Evolutionary conservation across 2,329 filamentous ascomycete species (phyloP).

Genomic region (Cadophora sp.): DNA sequence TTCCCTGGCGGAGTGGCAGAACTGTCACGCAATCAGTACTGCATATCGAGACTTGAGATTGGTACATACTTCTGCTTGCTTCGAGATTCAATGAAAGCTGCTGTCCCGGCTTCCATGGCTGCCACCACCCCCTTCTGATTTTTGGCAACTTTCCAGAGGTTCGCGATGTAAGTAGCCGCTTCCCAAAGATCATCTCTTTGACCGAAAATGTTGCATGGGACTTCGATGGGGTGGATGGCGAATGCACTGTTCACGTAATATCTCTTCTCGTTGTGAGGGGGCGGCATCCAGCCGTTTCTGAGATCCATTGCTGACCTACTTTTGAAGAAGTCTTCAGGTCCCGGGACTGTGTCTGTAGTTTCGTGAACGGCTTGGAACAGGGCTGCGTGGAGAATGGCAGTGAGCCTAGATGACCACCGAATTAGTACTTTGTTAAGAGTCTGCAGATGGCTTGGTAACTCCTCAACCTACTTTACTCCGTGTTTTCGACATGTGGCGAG

Average conservation of each 20-base stretch:
- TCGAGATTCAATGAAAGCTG: constrained; percentile 21
- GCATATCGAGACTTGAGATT: background rate
- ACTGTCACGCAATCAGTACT: background rate
- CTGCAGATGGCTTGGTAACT: background rate
- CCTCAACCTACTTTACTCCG: constrained; percentile 18
- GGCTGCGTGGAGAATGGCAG: constrained; percentile 24
- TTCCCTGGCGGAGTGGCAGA: background rate
- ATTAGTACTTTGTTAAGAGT: background rate
- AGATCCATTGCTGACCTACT: constrained; percentile 26
- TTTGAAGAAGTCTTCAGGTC: constrained; percentile 16
- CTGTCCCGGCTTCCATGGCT: constrained; percentile 33
- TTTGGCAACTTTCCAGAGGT: constrained; percentile 19
- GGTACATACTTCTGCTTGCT: constrained; percentile 12
- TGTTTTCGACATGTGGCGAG: constrained; percentile 16
- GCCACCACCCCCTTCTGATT: constrained; percentile 20
- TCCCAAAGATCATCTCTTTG: constrained; percentile 16
- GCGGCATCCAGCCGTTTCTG: constrained; percentile 22
- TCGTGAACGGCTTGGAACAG: constrained; percentile 18
- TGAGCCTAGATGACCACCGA: background rate
- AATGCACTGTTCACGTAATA: constrained; percentile 25
- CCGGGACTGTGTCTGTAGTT: constrained; percentile 5
- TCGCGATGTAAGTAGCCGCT: constrained; percentile 1
- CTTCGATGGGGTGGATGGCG: constrained; percentile 20
- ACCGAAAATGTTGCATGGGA: constrained; percentile 18
- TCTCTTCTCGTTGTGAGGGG: constrained; percentile 13